phyloP scores from a whole-genome alignment of 2,329 filamentous ascomycete species.

The Teratosphaeria viscida region DNA sequence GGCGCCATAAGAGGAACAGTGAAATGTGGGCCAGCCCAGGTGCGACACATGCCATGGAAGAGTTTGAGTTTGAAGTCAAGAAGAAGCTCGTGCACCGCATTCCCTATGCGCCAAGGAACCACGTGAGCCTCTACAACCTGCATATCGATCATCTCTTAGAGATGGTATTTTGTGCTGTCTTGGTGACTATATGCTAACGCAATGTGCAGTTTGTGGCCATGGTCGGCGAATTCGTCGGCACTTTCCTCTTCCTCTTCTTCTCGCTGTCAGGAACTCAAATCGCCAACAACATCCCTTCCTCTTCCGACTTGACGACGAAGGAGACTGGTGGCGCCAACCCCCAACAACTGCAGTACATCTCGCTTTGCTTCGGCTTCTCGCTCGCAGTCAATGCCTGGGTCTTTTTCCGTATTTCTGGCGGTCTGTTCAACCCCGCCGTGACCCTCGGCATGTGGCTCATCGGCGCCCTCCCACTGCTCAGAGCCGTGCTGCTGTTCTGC shows the following conservation, averaged over 20 bases:
- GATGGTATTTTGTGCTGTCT: neutral
- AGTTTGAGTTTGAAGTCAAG: neutral
- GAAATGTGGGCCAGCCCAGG: neutral
- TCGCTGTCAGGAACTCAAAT: constrained; percentile 36
- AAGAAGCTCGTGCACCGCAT: neutral
- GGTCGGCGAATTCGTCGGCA: constrained; percentile 33
- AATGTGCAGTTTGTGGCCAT: constrained; percentile 21
- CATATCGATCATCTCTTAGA: neutral
- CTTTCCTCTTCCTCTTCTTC: constrained; percentile 37
- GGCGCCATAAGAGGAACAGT: neutral
- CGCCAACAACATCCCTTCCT: constrained; percentile 29
- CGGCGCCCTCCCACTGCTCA: constrained; percentile 14
- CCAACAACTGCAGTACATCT: constrained; percentile 29
- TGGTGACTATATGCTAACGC: neutral
- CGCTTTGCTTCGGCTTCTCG: constrained; percentile 24
- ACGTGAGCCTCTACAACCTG: neutral
- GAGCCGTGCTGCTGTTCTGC: constrained; percentile 23
- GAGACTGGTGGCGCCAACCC: constrained; percentile 23
- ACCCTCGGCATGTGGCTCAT: constrained; percentile 22
- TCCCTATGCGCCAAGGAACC: neutral
- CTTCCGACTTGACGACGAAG: constrained; percentile 11
- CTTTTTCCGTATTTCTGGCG: constrained; percentile 21
- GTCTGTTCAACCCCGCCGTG: constrained; percentile 19
- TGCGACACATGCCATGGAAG: neutral
- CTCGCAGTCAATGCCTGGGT: constrained; percentile 22